Conservation (phyloP, 257 asterid genomes). For the Echites panduratus region DNA sequence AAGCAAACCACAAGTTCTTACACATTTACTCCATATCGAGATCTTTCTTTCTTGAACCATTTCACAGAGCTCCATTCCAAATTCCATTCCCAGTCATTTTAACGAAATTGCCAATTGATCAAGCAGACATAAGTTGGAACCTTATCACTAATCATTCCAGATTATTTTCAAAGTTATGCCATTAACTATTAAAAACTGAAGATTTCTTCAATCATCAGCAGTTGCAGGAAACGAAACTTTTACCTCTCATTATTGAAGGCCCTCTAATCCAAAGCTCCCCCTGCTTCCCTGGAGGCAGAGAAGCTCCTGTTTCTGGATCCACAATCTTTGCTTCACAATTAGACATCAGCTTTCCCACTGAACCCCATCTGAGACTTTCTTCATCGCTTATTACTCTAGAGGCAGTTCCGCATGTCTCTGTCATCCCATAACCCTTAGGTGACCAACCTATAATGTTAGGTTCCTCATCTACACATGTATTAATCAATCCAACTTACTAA, state of each 20-base stretch:
- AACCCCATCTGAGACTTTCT: slow-evolving; percentile 31
- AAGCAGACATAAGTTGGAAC: background rate
- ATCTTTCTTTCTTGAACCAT: background rate
- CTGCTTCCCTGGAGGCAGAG: slow-evolving; percentile 67
- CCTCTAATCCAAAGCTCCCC: slow-evolving; percentile 97
- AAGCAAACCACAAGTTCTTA: background rate
- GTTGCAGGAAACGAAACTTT: background rate
- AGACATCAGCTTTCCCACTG: slow-evolving; percentile 60
- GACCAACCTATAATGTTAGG: background rate
- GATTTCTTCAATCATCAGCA: background rate
- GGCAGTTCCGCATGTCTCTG: slow-evolving; percentile 46
- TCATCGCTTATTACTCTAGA: background rate
- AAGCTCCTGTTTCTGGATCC: slow-evolving; percentile 52
- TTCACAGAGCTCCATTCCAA: background rate
- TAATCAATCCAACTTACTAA: background rate
- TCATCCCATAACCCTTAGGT: slow-evolving; percentile 89
- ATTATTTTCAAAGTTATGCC: background rate
- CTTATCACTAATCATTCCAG: background rate
- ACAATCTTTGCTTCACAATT: slow-evolving; percentile 71
- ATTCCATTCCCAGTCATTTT: background rate
- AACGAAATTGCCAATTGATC: background rate
- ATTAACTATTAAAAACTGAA: too few relatives aligned
- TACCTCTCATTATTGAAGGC: slow-evolving; percentile 84
- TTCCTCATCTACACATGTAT: background rate
- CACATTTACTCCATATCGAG: background rate